Conservation (phyloP, 2,329 filamentous ascomycete genomes). For the Dactylonectria estremocensis region DNA sequence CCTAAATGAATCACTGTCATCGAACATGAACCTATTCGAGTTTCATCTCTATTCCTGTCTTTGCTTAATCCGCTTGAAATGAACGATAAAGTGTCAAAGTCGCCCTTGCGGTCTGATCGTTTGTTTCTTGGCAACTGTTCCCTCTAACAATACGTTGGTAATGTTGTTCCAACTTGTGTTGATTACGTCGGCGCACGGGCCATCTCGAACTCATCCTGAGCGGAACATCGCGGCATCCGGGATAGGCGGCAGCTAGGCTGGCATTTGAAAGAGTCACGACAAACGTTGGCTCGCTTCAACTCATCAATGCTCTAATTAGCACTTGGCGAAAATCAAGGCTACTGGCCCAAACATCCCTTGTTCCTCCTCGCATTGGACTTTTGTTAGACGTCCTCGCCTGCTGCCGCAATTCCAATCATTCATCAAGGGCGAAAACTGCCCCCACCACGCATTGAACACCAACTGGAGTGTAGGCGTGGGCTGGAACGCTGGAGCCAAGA, state of each 20-base stretch:
- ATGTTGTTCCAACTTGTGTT: not conserved
- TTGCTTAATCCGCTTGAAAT: no score
- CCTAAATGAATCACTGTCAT: no score
- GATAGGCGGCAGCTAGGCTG: constrained; percentile 19
- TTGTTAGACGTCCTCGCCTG: not conserved
- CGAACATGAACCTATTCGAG: no score
- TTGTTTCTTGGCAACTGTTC: not conserved
- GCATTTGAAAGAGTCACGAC: constrained; percentile 5
- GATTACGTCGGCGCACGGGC: constrained; percentile 21
- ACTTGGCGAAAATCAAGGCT: not conserved
- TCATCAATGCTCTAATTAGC: constrained; percentile 5
- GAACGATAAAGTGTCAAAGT: no score
- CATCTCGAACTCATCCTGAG: constrained; percentile 3
- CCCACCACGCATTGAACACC: constrained; percentile 38
- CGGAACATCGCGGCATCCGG: constrained; percentile 32
- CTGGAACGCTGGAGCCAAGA: constrained; percentile 40
- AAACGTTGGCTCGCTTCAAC: not conserved
- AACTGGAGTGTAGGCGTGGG: constrained; percentile 20
- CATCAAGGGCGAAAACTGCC: constrained; percentile 5
- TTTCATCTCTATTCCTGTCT: no score
- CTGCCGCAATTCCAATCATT: constrained; percentile 16
- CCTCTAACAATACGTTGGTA: no score
- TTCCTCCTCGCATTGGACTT: not conserved
- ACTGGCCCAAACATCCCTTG: not conserved
- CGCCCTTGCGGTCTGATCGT: no score